These are phyloP conservation scores for Phialophora expanda DNA, from an alignment of 2,329 filamentous ascomycete species.

Conservation along the genomic window DNA sequence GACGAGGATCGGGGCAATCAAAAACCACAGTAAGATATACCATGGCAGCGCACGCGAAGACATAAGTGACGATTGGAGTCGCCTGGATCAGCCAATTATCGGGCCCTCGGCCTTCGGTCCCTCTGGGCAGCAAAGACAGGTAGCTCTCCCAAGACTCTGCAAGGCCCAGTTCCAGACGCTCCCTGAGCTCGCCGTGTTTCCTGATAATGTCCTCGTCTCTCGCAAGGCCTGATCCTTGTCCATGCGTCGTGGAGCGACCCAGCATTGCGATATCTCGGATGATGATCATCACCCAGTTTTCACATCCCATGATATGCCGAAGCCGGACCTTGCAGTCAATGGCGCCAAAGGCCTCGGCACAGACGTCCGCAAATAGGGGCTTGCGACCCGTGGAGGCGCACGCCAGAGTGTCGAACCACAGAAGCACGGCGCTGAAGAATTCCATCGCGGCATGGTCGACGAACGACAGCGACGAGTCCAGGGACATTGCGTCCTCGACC, in stretches of 20 bases:
- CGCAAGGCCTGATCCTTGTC: not conserved
- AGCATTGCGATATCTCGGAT: slow-evolving; percentile 14
- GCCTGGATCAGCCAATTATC: not conserved
- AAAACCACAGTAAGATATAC: not conserved
- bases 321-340: slow-evolving; percentile 7
- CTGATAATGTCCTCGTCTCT: not conserved
- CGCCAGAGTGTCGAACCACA: slow-evolving; percentile 16
- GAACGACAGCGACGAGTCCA: slow-evolving; percentile 4
- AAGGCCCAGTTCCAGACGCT: not conserved
- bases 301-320: slow-evolving; percentile 14
- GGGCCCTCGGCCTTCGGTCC: not conserved
- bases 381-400: not conserved
- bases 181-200: not conserved
- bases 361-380: not conserved
- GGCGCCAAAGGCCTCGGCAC: not conserved
- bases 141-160: not conserved
- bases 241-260: not conserved
- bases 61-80: not conserved
- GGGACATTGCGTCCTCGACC: not conserved
- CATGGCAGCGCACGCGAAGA: not conserved
- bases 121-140: not conserved
- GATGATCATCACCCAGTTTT: slow-evolving; percentile 18
- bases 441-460: slow-evolving; percentile 13
- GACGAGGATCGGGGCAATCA: not conserved
- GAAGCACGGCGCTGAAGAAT: slow-evolving; percentile 15